Conservation (phyloP, 2,329 filamentous ascomycete species). For the Venturia oleaginea region DNA sequence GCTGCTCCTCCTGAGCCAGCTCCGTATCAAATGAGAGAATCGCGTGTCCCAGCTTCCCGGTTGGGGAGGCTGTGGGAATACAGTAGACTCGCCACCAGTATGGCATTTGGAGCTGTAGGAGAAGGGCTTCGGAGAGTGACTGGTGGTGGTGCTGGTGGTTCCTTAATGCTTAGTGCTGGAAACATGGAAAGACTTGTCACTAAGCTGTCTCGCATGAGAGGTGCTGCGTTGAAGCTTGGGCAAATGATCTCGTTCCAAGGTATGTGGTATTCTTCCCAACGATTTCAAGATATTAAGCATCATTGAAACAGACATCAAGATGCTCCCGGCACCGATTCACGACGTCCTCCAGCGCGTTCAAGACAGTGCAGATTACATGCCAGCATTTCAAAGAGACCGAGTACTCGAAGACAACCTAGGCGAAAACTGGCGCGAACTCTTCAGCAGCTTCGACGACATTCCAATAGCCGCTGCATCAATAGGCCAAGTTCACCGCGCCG, state of each 20-base stretch:
- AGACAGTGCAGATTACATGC: slow-evolving; percentile 97
- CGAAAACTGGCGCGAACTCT: slow-evolving; percentile 73
- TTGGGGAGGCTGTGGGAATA: slow-evolving; percentile 92
- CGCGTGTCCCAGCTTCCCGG: slow-evolving; percentile 79
- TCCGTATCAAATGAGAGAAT: slow-evolving; percentile 70
- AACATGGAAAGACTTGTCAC: slow-evolving; percentile 92
- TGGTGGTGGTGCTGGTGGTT: slow-evolving; percentile 52
- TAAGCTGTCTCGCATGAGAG: slow-evolving; percentile 91
- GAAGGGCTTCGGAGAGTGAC: slow-evolving; percentile 76
- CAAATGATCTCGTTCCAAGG: slow-evolving; percentile 97
- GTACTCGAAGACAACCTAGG: slow-evolving; percentile 76
- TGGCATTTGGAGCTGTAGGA: slow-evolving; percentile 85
- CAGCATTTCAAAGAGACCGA: slow-evolving; percentile 78
- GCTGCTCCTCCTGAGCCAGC: slow-evolving; percentile 20
- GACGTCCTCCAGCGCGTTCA: slow-evolving; percentile 89
- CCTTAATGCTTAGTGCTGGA: slow-evolving; percentile 73
- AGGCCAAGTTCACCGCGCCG: slow-evolving; percentile 85
- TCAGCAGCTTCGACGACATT: slow-evolving; percentile 75
- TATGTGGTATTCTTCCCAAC: slow-evolving; percentile 18
- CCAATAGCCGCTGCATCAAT: slow-evolving; percentile 95
- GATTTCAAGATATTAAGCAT: slow-evolving; percentile 8
- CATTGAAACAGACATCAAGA: slow-evolving; percentile 65
- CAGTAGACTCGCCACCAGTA: slow-evolving; percentile 81
- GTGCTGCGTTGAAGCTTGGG: slow-evolving; percentile 90
- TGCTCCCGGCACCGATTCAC: slow-evolving; percentile 80